Conservation (phyloP, 106 monocot species). For the Amphibolis antarctica region DNA sequence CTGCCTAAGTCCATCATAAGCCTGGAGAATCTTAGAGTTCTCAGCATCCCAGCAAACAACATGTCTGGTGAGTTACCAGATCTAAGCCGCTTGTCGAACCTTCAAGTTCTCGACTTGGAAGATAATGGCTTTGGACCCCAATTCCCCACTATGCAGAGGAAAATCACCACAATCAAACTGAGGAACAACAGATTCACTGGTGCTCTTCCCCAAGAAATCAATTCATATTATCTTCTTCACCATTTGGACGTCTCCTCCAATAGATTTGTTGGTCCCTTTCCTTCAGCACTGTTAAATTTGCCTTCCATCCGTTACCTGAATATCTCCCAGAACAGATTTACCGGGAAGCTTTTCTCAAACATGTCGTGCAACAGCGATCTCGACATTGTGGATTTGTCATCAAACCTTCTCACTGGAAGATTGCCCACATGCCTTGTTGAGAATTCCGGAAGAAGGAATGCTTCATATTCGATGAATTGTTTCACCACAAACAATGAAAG, state of each 20-base stretch:
- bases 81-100: slow-evolving; percentile 48
- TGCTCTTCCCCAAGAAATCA: slow-evolving; percentile 45
- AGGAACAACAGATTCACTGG: slow-evolving; percentile 69
- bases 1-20: slow-evolving; percentile 45
- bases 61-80: slow-evolving; percentile 63
- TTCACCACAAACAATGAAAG: slow-evolving; percentile 24
- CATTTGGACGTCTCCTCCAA: slow-evolving; percentile 68
- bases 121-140: slow-evolving; percentile 66
- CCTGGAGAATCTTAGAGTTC: slow-evolving; percentile 51
- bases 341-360: slow-evolving; percentile 70
- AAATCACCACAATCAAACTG: slow-evolving; percentile 50
- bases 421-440: slow-evolving; percentile 53
- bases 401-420: slow-evolving; percentile 66
- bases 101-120: slow-evolving; percentile 75
- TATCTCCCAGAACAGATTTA: slow-evolving; percentile 68
- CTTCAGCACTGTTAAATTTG: slow-evolving; percentile 46
- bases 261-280: slow-evolving; percentile 78
- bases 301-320: slow-evolving; percentile 59
- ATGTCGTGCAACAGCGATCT: slow-evolving; percentile 56
- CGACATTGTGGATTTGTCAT: slow-evolving; percentile 53
- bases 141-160: slow-evolving; percentile 68
- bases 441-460: slow-evolving; percentile 15
- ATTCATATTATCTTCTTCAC: slow-evolving; percentile 44
- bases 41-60: slow-evolving; percentile 54
- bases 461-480: slow-evolving; percentile 56